phyloP scores from a whole-genome alignment of 192 early-diverging fungal genomes.

The Helicostylum pulchrum region DNA sequence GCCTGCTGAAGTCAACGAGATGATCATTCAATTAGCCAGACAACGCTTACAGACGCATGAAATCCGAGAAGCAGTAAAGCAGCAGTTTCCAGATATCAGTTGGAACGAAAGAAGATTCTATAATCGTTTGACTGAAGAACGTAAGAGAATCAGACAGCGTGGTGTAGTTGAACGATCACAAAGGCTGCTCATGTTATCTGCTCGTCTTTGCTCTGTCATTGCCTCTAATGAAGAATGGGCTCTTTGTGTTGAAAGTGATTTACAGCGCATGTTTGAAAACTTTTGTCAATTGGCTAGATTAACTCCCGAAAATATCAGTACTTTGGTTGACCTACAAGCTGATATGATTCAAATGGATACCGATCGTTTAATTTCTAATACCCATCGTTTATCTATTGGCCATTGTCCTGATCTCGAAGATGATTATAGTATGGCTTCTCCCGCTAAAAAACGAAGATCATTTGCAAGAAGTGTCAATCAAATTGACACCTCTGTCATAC shows the following conservation, averaged over 20 bases:
- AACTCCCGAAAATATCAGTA: slow-evolving; percentile 14
- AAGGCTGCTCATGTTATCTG: slow-evolving; percentile 43
- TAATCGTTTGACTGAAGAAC: slow-evolving; percentile 55
- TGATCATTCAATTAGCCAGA: slow-evolving; percentile 49
- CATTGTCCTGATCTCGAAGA: neutral
- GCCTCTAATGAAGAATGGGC: slow-evolving; percentile 35
- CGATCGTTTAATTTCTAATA: neutral
- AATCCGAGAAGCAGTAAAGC: slow-evolving; percentile 41
- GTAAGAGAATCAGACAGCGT: slow-evolving; percentile 47
- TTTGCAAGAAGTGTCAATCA: neutral
- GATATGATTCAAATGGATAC: slow-evolving; percentile 19
- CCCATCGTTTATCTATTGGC: neutral
- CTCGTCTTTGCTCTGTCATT: slow-evolving; percentile 42
- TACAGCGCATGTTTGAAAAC: slow-evolving; percentile 24
- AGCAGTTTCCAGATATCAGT: slow-evolving; percentile 49
- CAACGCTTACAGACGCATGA: slow-evolving; percentile 46
- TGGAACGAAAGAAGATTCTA: slow-evolving; percentile 64
- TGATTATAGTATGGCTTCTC: neutral
- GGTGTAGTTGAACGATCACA: slow-evolving; percentile 50
- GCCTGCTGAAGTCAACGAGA: slow-evolving; percentile 48
- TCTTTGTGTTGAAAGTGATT: slow-evolving; percentile 20
- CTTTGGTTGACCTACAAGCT: slow-evolving; percentile 17
- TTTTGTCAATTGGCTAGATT: slow-evolving; percentile 24
- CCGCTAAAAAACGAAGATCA: slow-evolving; percentile 14
- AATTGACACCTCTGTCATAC: neutral